phyloP scores from a whole-genome alignment of 306 rosid genomes.

The Vigna reflexopilosa region DNA sequence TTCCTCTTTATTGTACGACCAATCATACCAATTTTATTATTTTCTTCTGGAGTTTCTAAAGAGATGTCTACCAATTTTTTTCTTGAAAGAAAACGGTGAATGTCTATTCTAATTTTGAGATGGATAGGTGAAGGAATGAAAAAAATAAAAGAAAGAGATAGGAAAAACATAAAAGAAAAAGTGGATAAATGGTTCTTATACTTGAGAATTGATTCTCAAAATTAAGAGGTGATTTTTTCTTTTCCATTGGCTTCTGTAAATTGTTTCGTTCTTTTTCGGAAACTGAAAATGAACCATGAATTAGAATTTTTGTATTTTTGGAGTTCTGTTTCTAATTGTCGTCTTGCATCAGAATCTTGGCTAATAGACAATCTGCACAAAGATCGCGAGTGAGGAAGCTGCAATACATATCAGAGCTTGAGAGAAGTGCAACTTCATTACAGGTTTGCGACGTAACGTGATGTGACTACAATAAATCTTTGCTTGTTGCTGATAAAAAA shows the following conservation, averaged over 20 bases:
- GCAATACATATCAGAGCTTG: slow-evolving; percentile 96
- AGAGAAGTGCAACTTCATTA: slow-evolving; percentile 90
- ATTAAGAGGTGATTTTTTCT: neutral
- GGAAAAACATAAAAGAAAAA: too few relatives aligned
- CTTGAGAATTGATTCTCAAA: neutral
- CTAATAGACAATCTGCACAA: slow-evolving; percentile 98
- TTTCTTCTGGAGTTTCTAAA: too few relatives aligned
- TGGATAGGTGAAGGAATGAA: too few relatives aligned
- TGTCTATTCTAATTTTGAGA: too few relatives aligned
- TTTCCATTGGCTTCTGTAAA: neutral
- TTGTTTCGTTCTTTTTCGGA: neutral
- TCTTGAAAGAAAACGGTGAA: too few relatives aligned
- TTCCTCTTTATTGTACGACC: too few relatives aligned
- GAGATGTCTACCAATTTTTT: too few relatives aligned
- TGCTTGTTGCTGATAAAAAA: too few relatives aligned
- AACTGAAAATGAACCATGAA: slow-evolving; percentile 3
- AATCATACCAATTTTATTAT: too few relatives aligned
- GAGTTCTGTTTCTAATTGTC: slow-evolving; percentile 12
- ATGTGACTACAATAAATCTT: slow-evolving; percentile 12
- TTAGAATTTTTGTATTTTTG: neutral
- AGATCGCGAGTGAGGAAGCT: slow-evolving; percentile 97
- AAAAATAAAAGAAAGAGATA: too few relatives aligned
- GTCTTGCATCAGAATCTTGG: slow-evolving; percentile 72
- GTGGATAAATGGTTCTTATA: neutral
- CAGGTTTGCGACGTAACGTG: slow-evolving; percentile 59